A percentile compares a stretch with the other conserved stretches of the same genome.
phyloP scores from a whole-genome alignment of 2,329 filamentous ascomycete genomes.

The Acrodontium crateriforme region DNA sequence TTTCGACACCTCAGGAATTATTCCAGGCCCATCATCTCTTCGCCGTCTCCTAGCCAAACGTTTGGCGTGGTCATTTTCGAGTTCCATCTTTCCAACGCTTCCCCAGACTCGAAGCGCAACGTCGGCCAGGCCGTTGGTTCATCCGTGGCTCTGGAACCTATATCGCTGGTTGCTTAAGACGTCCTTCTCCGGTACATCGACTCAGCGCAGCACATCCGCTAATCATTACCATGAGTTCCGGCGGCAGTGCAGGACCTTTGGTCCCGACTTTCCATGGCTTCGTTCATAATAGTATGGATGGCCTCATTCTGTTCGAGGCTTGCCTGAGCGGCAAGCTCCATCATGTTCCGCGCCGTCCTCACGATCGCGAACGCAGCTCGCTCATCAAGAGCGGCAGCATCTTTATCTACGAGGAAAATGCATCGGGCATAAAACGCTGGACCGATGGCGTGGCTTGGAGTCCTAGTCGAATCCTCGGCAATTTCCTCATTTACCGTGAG shows the following conservation, averaged over 20 bases:
- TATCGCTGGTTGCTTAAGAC: constrained; percentile 1
- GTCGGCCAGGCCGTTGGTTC: too few species aligned
- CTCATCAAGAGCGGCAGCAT: constrained; percentile 75
- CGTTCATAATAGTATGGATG: constrained; percentile 42
- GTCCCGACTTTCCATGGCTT: constrained; percentile 27
- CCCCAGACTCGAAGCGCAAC: too few species aligned
- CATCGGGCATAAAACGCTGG: constrained; percentile 87
- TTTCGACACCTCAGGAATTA: too few species aligned
- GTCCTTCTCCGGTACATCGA: constrained; percentile 1
- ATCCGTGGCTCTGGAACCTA: too few species aligned
- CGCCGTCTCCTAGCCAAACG: too few species aligned
- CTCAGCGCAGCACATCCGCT: background rate
- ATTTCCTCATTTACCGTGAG: constrained; percentile 77
- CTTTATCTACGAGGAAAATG: constrained; percentile 84
- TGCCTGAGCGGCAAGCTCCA: constrained; percentile 55
- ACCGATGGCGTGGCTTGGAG: constrained; percentile 88
- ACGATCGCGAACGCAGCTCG: constrained; percentile 64
- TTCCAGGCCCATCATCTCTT: too few species aligned
- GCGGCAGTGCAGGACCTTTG: constrained; percentile 23
- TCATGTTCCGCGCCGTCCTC: constrained; percentile 70
- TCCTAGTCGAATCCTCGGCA: constrained; percentile 70
- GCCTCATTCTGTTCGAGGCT: constrained; percentile 66
- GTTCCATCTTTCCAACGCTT: too few species aligned
- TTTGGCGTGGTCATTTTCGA: too few species aligned
- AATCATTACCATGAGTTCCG: constrained; percentile 18